Evolutionary conservation across 176 grass and related monocot species (phyloP).

Genomic region (Avena sativa): DNA sequence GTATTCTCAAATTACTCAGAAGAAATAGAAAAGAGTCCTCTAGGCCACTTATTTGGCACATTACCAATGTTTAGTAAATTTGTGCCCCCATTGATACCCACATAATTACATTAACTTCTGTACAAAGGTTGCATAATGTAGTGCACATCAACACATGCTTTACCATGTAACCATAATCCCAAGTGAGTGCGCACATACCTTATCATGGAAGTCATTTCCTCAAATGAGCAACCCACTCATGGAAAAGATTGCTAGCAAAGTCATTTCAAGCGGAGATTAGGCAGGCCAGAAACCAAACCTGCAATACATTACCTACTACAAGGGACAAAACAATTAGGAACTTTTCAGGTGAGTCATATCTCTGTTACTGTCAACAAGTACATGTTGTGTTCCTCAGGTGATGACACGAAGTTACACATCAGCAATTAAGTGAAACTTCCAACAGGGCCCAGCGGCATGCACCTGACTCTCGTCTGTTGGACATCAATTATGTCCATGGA

Average conservation of each 20-base stretch:
- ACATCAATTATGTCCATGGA: conserved; percentile 41
- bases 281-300: neutral
- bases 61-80: conserved; percentile 53
- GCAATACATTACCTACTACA: conserved; percentile 36
- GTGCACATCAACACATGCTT: conserved; percentile 28
- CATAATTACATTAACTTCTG: conserved; percentile 32
- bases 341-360: conserved; percentile 27
- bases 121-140: conserved; percentile 24
- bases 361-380: conserved; percentile 40
- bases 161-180: conserved; percentile 11
- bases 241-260: conserved; percentile 42
- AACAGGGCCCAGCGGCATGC: conserved; percentile 8
- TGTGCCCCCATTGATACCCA: conserved; percentile 32
- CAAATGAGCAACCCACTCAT: conserved; percentile 41
- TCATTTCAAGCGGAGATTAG: conserved; percentile 25
- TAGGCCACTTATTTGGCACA: neutral
- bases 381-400: conserved; percentile 26
- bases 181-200: neutral
- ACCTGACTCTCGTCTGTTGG: conserved; percentile 38
- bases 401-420: conserved; percentile 27
- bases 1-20: neutral
- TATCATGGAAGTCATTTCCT: conserved; percentile 41
- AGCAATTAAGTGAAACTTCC: conserved; percentile 14
- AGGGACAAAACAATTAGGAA: conserved; percentile 26
- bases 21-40: neutral